These are phyloP conservation scores for Hippophae gyantsensis DNA, from an alignment of 306 rosid species.

Conservation along the genomic window DNA sequence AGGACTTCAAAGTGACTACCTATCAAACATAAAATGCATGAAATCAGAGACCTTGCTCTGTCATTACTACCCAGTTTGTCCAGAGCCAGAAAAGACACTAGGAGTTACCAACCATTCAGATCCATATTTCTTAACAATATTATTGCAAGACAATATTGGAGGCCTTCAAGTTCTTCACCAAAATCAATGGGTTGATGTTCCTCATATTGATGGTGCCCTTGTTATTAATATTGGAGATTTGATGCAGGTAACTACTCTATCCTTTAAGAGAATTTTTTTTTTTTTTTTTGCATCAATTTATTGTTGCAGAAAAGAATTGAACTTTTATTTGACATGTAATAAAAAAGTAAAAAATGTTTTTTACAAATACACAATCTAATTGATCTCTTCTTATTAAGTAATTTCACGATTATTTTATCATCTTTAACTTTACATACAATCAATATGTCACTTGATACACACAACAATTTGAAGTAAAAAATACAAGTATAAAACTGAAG, in stretches of 20 bases:
- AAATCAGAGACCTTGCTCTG: slow-evolving; percentile 9
- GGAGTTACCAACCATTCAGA: slow-evolving; percentile 17
- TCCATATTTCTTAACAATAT: slow-evolving; percentile 16
- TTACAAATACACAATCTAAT: too few species aligned
- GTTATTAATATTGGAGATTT: slow-evolving; percentile 15
- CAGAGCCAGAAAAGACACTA: slow-evolving; percentile 14
- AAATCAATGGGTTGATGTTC: slow-evolving; percentile 20
- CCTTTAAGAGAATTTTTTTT: too few species aligned
- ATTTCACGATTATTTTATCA: too few species aligned
- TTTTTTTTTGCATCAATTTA: too few species aligned
- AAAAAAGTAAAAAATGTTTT: too few species aligned
- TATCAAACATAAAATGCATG: slow-evolving; percentile 16
- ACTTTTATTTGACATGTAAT: too few species aligned
- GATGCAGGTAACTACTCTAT: slow-evolving; percentile 13
- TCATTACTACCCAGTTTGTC: slow-evolving; percentile 23
- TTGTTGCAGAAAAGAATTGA: too few species aligned
- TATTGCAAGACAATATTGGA: slow-evolving; percentile 16
- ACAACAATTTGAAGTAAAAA: too few species aligned
- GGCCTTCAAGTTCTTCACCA: slow-evolving; percentile 21
- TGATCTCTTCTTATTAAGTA: too few species aligned
- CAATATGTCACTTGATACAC: too few species aligned
- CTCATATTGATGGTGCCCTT: slow-evolving; percentile 11
- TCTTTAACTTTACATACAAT: too few species aligned
- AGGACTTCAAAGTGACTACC: slow-evolving; percentile 16
- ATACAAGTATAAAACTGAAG: too few species aligned